Evolutionary conservation across 441 rosid species (phyloP).

Genomic region (Melastoma candidum): DNA sequence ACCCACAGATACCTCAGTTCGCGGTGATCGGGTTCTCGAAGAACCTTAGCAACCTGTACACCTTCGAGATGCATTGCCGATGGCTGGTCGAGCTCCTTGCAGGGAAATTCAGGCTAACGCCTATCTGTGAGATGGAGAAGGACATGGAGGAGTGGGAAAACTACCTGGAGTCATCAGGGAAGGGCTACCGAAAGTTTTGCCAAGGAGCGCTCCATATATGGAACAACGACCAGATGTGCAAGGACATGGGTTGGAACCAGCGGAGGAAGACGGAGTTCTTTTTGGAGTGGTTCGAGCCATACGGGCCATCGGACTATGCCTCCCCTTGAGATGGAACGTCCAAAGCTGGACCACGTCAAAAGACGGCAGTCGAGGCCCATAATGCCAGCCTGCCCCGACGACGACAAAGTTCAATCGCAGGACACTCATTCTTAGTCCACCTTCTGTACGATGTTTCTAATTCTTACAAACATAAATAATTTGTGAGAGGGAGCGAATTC

Average conservation of each 20-base stretch:
- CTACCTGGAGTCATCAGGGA: constrained; percentile 13
- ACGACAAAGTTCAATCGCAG: too few species aligned
- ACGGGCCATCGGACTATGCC: constrained; percentile 33
- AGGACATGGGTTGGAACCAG: constrained; percentile 50
- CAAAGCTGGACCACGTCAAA: too few species aligned
- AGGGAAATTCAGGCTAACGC: constrained; percentile 11
- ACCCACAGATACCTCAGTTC: constrained; percentile 12
- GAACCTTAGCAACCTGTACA: constrained; percentile 7
- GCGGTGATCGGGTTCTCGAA: constrained; percentile 14
- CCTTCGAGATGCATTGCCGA: constrained; percentile 13
- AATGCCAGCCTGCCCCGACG: too few species aligned
- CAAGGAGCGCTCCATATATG: constrained; percentile 14
- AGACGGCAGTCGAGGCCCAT: too few species aligned
- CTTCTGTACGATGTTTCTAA: too few species aligned
- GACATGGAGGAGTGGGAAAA: constrained; percentile 15
- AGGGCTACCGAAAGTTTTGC: constrained; percentile 14
- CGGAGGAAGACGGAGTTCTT: constrained; percentile 36
- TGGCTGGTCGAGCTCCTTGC: constrained; percentile 15
- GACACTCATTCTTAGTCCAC: too few species aligned
- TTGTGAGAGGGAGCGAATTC: too few species aligned
- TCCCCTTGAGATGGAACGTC: constrained; percentile 8
- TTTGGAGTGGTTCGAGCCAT: constrained; percentile 39
- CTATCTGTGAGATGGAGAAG: constrained; percentile 11
- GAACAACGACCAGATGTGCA: constrained; percentile 42
- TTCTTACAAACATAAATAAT: too few species aligned